These are phyloP conservation scores for Microbotryomycetes sp. DNA, from an alignment of 1,284 basidiomycete species.

Conservation along the genomic window DNA sequence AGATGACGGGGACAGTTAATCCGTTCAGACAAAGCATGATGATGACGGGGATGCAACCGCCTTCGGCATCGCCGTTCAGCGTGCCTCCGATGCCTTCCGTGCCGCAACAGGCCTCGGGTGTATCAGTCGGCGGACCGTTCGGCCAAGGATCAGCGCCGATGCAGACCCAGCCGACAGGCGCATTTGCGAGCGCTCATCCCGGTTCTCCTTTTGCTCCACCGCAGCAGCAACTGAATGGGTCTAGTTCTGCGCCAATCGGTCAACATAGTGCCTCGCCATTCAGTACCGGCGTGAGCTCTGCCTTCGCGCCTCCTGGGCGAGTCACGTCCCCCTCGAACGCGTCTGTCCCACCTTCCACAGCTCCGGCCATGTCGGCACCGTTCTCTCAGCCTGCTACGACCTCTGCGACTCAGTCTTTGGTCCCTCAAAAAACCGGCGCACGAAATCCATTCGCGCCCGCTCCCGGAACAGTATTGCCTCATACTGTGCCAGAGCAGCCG, in stretches of 20 bases:
- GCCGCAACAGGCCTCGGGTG: background rate
- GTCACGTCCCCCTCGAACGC: constrained; percentile 12
- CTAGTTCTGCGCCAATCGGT: too few relatives aligned
- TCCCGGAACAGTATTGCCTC: constrained; percentile 48
- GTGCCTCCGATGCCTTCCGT: too few relatives aligned
- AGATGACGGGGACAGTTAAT: constrained; percentile 45
- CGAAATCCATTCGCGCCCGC: constrained; percentile 89
- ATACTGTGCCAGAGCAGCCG: constrained; percentile 41
- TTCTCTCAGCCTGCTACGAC: constrained; percentile 24
- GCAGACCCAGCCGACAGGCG: constrained; percentile 24
- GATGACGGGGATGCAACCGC: constrained; percentile 25
- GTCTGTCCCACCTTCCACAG: constrained; percentile 29
- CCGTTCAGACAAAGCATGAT: constrained; percentile 49
- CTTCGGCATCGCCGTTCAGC: constrained; percentile 6
- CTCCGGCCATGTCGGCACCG: constrained; percentile 33
- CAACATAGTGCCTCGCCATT: too few relatives aligned
- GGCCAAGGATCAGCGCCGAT: constrained; percentile 1
- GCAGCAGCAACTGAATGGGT: too few relatives aligned
- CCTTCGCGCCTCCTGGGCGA: constrained; percentile 8
- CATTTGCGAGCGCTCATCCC: constrained; percentile 28
- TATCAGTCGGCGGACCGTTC: background rate
- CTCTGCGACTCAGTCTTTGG: constrained; percentile 50
- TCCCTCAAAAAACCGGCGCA: constrained; percentile 84
- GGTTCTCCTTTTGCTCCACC: constrained; percentile 34
- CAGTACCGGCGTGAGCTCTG: constrained; percentile 14